Evolutionary conservation across 495 filamentous ascomycete genomes (phyloP).

Genomic region (Aspergillus kassunensis): DNA sequence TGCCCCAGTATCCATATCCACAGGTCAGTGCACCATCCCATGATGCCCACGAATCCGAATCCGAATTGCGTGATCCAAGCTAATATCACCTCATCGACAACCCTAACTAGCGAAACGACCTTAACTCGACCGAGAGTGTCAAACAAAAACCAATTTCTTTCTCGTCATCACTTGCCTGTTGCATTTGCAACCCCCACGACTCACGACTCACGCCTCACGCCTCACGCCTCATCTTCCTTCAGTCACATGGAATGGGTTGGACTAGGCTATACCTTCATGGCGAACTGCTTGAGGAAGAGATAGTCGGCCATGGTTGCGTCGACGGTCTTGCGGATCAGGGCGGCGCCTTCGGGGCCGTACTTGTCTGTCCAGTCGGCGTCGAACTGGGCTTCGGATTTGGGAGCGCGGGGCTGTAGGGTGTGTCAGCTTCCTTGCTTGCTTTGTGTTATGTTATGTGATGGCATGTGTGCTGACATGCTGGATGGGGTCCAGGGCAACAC

Average conservation of each 20-base stretch:
- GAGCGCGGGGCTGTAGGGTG: constrained; percentile 32
- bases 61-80: constrained; percentile 1
- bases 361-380: constrained; percentile 77
- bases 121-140: neutral
- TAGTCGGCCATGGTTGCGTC: constrained; percentile 81
- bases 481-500: too few species aligned
- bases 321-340: constrained; percentile 70
- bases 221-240: too few species aligned
- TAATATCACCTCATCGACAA: neutral
- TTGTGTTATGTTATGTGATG: too few species aligned
- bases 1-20: too few species aligned
- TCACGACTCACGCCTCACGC: too few species aligned
- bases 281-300: constrained; percentile 87
- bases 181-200: neutral
- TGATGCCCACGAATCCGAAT: too few species aligned
- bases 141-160: constrained; percentile 5
- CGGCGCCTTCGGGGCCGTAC: constrained; percentile 73
- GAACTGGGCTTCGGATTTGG: constrained; percentile 65
- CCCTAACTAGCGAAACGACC: neutral
- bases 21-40: too few species aligned
- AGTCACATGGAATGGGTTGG: neutral
- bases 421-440: too few species aligned
- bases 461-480: too few species aligned
- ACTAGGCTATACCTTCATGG: constrained; percentile 54
- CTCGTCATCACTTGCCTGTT: constrained; percentile 1